Base-by-base conservation (phyloP, 106 monocot species). In the Dactylorhiza incarnata region DNA sequence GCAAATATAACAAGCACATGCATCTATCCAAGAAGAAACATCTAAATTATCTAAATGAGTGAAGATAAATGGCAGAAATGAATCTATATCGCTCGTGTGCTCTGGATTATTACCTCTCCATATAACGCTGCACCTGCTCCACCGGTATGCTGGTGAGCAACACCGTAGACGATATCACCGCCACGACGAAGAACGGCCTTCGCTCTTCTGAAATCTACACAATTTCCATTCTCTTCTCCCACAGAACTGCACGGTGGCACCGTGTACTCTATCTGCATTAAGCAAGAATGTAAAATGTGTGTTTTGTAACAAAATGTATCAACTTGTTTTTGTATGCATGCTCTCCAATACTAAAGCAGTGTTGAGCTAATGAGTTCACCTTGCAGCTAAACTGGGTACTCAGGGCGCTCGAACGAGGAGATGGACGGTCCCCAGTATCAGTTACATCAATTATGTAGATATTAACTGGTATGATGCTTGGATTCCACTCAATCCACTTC, bases 361-460 rank as follows among this genome's bases (percentile, higher is more conserved):
- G 9, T 6, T 52, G 51, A 14, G 51, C 12, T 52, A 52, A 16
- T 50, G 16, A 24, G 22, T 47, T 5, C 68, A 49, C 94, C 91
- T 81, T 87, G 87, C 91, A 91, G 49, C 78, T 77, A 9, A 48
- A 48, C 17, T 0, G 20, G 37, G 61, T 11, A 11, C 20, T 15
- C 8, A 16, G 37, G 0, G 50, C 37, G 47, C 13, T 50, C 12
- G 74, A 49, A 20, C 17, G 15, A 13, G 65, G 11, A 20, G 17
- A 63, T 29, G 46, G 49, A 15, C 15, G 7, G 24, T 45, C 58
- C 2, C 76, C 79, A 0, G 79, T 47, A 73, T 84, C 78, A 75
- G 94, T 87, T 15, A 82, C 87, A 75, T 95, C 95, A 17, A 95
- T 77, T 72, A 95, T 89, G 54, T 92, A 95, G 24, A 95, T 87